Percentiles rank a stretch among this genome's conserved stretches.
phyloP scores from a whole-genome alignment of 2,329 filamentous ascomycete species.

The Stachybotrys elegans region DNA sequence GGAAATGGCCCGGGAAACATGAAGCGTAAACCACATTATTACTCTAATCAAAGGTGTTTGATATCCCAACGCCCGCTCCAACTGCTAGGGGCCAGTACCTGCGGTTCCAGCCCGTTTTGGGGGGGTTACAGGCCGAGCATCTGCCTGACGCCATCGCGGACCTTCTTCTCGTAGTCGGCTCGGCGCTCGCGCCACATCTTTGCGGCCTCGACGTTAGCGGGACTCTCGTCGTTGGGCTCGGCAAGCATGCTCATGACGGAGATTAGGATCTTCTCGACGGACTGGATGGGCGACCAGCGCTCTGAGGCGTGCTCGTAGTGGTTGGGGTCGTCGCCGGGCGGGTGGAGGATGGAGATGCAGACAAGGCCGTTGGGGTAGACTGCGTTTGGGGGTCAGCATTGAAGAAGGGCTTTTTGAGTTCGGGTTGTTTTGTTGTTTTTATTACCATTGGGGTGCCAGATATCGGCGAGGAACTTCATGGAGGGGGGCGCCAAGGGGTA shows the following conservation, averaged over 20 bases:
- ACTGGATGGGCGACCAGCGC: constrained; percentile 95
- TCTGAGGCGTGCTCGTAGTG: constrained; percentile 96
- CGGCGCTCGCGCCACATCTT: constrained; percentile 92
- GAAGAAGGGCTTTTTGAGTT: background rate
- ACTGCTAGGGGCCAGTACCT: too few species aligned
- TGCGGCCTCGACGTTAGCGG: constrained; percentile 92
- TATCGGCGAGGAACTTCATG: constrained; percentile 90
- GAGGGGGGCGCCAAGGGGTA: constrained; percentile 94
- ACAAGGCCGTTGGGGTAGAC: constrained; percentile 90
- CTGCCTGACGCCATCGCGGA: constrained; percentile 74
- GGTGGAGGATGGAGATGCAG: constrained; percentile 97
- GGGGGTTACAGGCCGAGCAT: constrained; percentile 72
- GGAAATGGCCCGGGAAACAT: too few species aligned
- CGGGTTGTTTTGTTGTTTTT: too few species aligned
- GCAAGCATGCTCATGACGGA: constrained; percentile 98
- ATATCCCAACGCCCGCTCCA: too few species aligned
- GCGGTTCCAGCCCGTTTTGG: too few species aligned
- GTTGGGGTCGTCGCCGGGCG: constrained; percentile 94
- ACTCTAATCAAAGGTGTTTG: too few species aligned
- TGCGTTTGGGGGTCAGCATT: constrained; percentile 27
- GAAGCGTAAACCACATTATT: too few species aligned
- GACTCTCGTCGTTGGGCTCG: constrained; percentile 93
- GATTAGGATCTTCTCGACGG: constrained; percentile 94
- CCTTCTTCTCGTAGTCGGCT: constrained; percentile 78
- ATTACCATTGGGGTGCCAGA: constrained; percentile 96